phyloP scores from a whole-genome alignment of 116 monocot species.

The Iris pallida region DNA sequence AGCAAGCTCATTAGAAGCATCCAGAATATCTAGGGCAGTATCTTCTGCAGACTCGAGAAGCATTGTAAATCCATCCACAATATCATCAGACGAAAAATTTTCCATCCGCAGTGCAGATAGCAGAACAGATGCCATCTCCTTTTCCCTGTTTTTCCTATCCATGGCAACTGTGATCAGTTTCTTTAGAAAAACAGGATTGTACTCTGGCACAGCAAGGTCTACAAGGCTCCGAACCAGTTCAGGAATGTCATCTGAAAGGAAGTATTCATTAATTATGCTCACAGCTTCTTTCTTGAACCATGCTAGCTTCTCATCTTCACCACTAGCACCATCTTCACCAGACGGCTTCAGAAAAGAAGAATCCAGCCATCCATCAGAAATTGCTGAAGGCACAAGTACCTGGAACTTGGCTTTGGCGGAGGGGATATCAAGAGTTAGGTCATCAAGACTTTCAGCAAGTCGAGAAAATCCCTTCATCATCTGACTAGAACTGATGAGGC shows the following conservation, averaged over 20 bases:
- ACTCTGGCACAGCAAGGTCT: conserved; percentile 21
- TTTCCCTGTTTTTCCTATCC: conserved; percentile 34
- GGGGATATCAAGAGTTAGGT: conserved; percentile 88
- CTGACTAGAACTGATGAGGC: conserved; percentile 87
- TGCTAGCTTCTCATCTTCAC: conserved; percentile 9
- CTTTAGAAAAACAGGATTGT: conserved; percentile 28
- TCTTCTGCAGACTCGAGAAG: conserved; percentile 40
- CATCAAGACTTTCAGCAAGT: conserved; percentile 65
- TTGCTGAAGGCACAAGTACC: conserved; percentile 43
- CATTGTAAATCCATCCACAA: conserved; percentile 38
- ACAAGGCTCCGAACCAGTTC: conserved; percentile 28
- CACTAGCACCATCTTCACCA: conserved; percentile 14
- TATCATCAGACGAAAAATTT: conserved; percentile 21
- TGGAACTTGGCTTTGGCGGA: conserved; percentile 59
- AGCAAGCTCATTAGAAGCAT: conserved; percentile 37
- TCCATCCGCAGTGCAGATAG: conserved; percentile 31
- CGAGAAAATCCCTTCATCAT: conserved; percentile 80
- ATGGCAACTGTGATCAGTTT: conserved; percentile 29
- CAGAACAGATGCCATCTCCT: conserved; percentile 43
- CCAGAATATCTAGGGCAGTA: conserved; percentile 34
- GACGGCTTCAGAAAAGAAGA: conserved; percentile 38
- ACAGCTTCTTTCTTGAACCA: conserved; percentile 22
- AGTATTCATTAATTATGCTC: conserved; percentile 32
- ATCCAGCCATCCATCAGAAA: conserved; percentile 84
- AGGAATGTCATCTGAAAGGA: conserved; percentile 24